Evolutionary conservation across 164 flowering plant species (phyloP).

Genomic region (Magnolia changhungtana): DNA sequence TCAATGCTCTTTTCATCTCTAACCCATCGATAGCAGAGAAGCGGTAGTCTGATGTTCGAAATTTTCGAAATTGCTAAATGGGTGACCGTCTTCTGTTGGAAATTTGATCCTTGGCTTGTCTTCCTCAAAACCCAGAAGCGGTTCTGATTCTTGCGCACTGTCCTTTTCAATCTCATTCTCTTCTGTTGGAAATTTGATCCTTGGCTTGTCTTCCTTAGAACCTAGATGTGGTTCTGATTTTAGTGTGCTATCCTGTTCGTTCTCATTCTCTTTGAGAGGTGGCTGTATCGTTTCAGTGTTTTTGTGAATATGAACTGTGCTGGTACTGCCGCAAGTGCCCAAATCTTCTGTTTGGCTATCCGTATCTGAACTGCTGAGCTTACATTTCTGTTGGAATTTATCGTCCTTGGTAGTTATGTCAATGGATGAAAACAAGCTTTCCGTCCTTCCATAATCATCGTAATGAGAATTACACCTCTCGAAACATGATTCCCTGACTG

Average conservation of each 20-base stretch:
- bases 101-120: slow-evolving; percentile 14
- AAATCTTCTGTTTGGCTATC: slow-evolving; percentile 6
- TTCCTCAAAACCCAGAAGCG: slow-evolving; percentile 32
- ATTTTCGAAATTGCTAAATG: slow-evolving; percentile 38
- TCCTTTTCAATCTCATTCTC: slow-evolving; percentile 21
- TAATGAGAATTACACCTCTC: slow-evolving; percentile 50
- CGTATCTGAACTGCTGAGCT: background rate
- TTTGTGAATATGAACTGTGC: background rate
- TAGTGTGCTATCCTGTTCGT: background rate
- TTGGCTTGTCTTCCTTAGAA: slow-evolving; percentile 15
- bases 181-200: slow-evolving; percentile 21
- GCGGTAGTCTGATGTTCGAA: slow-evolving; percentile 30
- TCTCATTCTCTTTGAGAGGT: slow-evolving; percentile 39
- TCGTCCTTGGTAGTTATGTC: slow-evolving; percentile 3
- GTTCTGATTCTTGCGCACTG: slow-evolving; percentile 27
- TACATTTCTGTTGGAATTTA: background rate
- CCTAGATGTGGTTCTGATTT: slow-evolving; percentile 42
- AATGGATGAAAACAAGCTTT: slow-evolving; percentile 16
- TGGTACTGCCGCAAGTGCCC: background rate
- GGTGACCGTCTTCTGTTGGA: slow-evolving; percentile 47
- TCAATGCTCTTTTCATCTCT: background rate
- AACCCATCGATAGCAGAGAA: slow-evolving; percentile 37
- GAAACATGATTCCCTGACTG: slow-evolving; percentile 22
- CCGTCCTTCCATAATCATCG: slow-evolving; percentile 23
- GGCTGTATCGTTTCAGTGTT: slow-evolving; percentile 9